Conservation (phyloP, 139 green algal genomes). For the Helicosporidium sp. region DNA sequence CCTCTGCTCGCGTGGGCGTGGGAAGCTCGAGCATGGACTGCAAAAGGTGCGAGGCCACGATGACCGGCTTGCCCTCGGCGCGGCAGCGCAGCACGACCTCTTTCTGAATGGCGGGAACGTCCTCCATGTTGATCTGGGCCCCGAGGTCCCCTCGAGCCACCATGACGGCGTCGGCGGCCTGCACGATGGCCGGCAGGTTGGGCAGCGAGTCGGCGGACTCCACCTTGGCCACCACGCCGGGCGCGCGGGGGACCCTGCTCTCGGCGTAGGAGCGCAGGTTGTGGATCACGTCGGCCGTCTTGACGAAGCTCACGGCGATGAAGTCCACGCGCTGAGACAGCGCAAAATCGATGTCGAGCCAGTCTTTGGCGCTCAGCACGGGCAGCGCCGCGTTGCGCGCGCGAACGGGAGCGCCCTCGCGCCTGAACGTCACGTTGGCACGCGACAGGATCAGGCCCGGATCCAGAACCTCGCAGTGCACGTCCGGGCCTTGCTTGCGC, state of each 20-base stretch:
- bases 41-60: slow-evolving; percentile 61
- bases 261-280: slow-evolving; percentile 54
- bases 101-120: slow-evolving; percentile 65
- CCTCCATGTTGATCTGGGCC: slow-evolving; percentile 51
- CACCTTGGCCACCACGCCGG: slow-evolving; percentile 30
- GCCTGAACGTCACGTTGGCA: slow-evolving; percentile 56
- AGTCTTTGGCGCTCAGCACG: slow-evolving; percentile 64
- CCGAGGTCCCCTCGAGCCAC: slow-evolving; percentile 55
- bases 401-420: slow-evolving; percentile 35
- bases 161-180: slow-evolving; percentile 50
- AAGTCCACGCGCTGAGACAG: slow-evolving; percentile 46
- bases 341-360: slow-evolving; percentile 71
- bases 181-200: slow-evolving; percentile 41
- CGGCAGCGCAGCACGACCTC: slow-evolving; percentile 49
- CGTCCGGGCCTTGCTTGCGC: slow-evolving; percentile 48
- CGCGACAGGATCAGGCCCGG: slow-evolving; percentile 58
- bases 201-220: slow-evolving; percentile 42
- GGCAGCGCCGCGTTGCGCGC: slow-evolving; percentile 52
- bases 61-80: slow-evolving; percentile 50
- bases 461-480: slow-evolving; percentile 38
- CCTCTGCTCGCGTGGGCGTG: slow-evolving; percentile 62
- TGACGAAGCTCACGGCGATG: slow-evolving; percentile 60
- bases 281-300: slow-evolving; percentile 51
- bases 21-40: slow-evolving; percentile 62
- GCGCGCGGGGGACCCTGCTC: slow-evolving; percentile 10